Percentiles rank a stretch among this genome's conserved stretches.
phyloP scores from a whole-genome alignment of 176 grass and related monocot species.

The Aechmea fasciata region DNA sequence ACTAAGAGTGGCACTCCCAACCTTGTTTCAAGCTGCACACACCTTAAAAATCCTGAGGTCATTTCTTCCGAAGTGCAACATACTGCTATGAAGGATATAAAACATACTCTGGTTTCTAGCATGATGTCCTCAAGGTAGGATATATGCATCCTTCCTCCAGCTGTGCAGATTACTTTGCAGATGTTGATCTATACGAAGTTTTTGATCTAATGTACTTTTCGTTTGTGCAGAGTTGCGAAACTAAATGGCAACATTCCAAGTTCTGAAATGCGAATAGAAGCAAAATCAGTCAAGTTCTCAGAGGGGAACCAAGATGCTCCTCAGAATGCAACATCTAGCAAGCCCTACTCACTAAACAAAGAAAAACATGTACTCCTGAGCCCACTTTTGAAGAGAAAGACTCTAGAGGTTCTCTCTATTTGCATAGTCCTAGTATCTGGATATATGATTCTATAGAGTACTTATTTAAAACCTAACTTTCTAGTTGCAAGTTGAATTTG shows the following conservation, averaged over 20 bases:
- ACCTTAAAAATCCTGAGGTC: conserved; percentile 21
- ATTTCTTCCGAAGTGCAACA: conserved; percentile 31
- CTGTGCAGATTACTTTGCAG: neutral
- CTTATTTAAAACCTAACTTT: too few species aligned
- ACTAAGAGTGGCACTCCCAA: conserved; percentile 24
- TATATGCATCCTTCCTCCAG: conserved; percentile 15
- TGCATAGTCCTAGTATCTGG: conserved; percentile 9
- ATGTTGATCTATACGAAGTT: neutral
- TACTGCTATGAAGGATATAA: conserved; percentile 29
- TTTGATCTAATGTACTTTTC: conserved; percentile 6
- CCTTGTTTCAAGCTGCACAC: conserved; percentile 22
- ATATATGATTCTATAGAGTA: neutral
- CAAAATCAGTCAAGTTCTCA: conserved; percentile 23
- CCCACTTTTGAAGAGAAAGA: conserved; percentile 45
- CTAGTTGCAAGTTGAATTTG: too few species aligned
- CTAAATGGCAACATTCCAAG: conserved; percentile 31
- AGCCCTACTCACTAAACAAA: conserved; percentile 18
- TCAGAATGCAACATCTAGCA: conserved; percentile 23
- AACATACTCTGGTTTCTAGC: conserved; percentile 27
- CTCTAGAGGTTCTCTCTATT: conserved; percentile 34
- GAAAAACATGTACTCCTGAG: conserved; percentile 39
- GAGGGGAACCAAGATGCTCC: conserved; percentile 29
- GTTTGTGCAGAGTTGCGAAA: conserved; percentile 45
- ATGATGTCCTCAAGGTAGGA: conserved; percentile 39
- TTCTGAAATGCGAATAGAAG: conserved; percentile 24